Evolutionary conservation across 1,284 basidiomycete species (phyloP).

Genomic region (Fistulina hepatica): DNA sequence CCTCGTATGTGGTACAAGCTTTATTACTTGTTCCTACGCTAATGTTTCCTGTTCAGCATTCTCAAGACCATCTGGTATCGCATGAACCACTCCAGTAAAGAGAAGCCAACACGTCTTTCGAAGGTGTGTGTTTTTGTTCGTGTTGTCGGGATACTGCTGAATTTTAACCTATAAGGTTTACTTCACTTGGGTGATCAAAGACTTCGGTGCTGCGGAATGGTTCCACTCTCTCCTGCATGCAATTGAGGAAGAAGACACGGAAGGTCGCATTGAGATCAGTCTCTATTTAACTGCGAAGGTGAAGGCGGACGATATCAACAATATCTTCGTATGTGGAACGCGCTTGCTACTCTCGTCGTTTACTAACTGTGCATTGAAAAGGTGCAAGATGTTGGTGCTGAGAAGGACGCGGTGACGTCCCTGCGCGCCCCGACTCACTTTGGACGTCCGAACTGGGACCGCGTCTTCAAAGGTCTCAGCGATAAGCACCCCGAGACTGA

Average conservation of each 20-base stretch:
- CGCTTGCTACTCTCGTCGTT: neutral
- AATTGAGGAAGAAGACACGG: slow-evolving; percentile 82
- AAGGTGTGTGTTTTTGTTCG: slow-evolving; percentile 31
- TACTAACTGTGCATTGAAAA: slow-evolving; percentile 16
- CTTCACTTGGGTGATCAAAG: slow-evolving; percentile 84
- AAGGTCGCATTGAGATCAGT: slow-evolving; percentile 79
- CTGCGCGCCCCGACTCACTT: slow-evolving; percentile 87
- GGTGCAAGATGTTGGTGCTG: slow-evolving; percentile 80
- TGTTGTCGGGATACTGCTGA: neutral
- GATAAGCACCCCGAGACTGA: slow-evolving; percentile 79
- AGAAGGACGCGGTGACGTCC: slow-evolving; percentile 78
- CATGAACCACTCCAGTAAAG: slow-evolving; percentile 70
- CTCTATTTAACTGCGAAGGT: slow-evolving; percentile 85
- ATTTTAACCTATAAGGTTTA: slow-evolving; percentile 39
- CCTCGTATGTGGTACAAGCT: slow-evolving; percentile 45
- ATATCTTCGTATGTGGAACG: slow-evolving; percentile 56
- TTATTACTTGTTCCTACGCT: slow-evolving; percentile 5
- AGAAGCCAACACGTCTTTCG: slow-evolving; percentile 64
- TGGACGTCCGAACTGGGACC: slow-evolving; percentile 87
- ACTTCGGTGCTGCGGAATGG: slow-evolving; percentile 81
- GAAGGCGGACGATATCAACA: slow-evolving; percentile 82
- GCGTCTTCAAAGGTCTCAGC: slow-evolving; percentile 63
- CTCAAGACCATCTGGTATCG: slow-evolving; percentile 93
- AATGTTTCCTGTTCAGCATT: slow-evolving; percentile 35
- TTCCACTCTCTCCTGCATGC: slow-evolving; percentile 88